Evolutionary conservation across 148 eudicot genomes (phyloP), one percentile per base, ranked within the genome.

Genomic region (Rhododendron griersonianum): DNA sequence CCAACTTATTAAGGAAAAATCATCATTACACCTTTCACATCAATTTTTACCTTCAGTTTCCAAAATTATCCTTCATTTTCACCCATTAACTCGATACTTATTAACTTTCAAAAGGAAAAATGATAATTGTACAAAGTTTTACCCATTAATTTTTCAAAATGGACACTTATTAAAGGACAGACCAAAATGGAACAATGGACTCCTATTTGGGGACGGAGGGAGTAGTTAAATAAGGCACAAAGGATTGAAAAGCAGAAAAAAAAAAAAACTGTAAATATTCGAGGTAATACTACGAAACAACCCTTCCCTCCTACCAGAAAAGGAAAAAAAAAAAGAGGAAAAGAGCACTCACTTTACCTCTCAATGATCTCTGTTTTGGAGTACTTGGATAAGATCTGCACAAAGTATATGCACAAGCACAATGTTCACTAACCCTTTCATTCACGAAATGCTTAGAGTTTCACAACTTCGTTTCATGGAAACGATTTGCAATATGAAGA

Each of bases 361-460:
- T 95, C 98, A 86, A 96, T 95, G 39, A 96, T 93, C 89, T 95
- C 99, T 76, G 95, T 88, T 90, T 91, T 92, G 89, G 91, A 94
- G 84, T 82, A 92, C 77, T 88, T 87, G 80, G 99, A 93, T 69
- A 96, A 88, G 79, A 92, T 90, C 99, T 96, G 98, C 93, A 90
- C 21, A 79, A 85, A 85, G 23, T 44, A 78, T 73, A 13, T 47
- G 11, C 45, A 33, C n/a, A 13, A 59, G 11, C 45, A 33, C 19
- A 78, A 51, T 35, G n/a, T 65, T 86, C 77, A 88, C 10, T 28
- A 82, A 85, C 37, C 67, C 39, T 35, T 63, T 2, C 25, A 82
- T 73, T 74, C 35, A 13, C 45, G 7, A 77, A 53, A 83, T 21
- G 77, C 33, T 37, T 21, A 67, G 44, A 84, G n/a, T 48, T 71